These are phyloP conservation scores for Diaporthe capsici DNA, from an alignment of 2,329 filamentous ascomycete species.

Conservation along the genomic window DNA sequence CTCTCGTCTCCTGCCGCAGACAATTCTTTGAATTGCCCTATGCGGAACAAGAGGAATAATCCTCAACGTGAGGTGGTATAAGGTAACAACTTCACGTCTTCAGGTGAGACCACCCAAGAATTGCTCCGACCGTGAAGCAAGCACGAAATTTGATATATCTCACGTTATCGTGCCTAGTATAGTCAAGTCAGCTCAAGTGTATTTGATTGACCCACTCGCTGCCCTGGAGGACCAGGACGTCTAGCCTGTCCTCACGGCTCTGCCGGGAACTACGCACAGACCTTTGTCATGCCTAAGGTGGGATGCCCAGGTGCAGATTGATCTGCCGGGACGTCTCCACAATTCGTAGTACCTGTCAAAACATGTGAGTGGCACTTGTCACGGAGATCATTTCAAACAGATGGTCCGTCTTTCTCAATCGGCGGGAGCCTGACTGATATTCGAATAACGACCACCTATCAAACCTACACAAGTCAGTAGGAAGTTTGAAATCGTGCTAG, in stretches of 20 bases:
- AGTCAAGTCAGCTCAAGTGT: background rate
- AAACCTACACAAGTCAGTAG: too few relatives aligned
- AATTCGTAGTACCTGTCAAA: too few relatives aligned
- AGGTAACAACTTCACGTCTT: background rate
- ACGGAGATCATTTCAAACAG: background rate
- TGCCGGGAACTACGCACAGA: too few relatives aligned
- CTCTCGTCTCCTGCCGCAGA: too few relatives aligned
- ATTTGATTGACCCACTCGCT: background rate
- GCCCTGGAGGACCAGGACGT: background rate
- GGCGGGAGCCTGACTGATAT: background rate
- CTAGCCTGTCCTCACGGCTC: background rate
- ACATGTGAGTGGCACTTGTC: too few relatives aligned
- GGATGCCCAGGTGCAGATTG: background rate
- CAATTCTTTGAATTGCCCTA: too few relatives aligned
- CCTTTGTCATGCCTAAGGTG: too few relatives aligned
- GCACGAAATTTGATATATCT: background rate
- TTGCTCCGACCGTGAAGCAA: too few relatives aligned
- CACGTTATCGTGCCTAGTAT: background rate
- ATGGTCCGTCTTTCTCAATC: background rate
- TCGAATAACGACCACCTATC: background rate
- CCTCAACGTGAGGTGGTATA: too few relatives aligned
- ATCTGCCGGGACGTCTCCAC: background rate
- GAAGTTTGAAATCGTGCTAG: background rate
- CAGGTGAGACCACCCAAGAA: background rate
- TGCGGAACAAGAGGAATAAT: too few relatives aligned